A percentile compares a stretch with the other conserved stretches of the same genome.
Evolutionary conservation across 108 stramenopile species (phyloP).

Genomic region (Cyclotella distinguenda): DNA sequence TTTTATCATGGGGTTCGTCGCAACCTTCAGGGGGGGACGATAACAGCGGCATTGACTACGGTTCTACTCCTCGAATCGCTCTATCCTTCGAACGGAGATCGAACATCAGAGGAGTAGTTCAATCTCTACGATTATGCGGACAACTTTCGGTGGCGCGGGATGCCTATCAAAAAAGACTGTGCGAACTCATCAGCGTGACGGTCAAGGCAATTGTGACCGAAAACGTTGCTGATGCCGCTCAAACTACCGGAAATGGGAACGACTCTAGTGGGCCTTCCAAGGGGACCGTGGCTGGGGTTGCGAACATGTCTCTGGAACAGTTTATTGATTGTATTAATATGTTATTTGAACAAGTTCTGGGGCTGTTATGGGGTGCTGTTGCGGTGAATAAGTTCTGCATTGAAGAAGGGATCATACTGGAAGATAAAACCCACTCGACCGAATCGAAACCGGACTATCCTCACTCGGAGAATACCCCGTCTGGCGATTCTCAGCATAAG

Average conservation of each 20-base stretch:
- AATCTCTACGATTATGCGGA: constrained; percentile 52
- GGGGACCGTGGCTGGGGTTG: constrained; percentile 57
- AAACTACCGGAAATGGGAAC: constrained; percentile 12
- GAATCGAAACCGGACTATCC: constrained; percentile 2
- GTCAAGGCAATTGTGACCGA: constrained; percentile 88
- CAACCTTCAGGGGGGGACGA: constrained; percentile 12
- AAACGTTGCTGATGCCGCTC: constrained; percentile 64
- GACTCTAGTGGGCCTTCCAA: constrained; percentile 10
- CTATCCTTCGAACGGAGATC: constrained; percentile 31
- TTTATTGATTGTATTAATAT: constrained; percentile 85
- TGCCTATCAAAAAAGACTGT: constrained; percentile 63
- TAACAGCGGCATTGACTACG: constrained; percentile 26
- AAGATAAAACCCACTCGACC: constrained; percentile 15
- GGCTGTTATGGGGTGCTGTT: constrained; percentile 60
- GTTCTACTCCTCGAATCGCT: constrained; percentile 33
- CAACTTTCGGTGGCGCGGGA: constrained; percentile 37
- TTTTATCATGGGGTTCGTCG: constrained; percentile 68
- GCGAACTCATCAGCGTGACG: constrained; percentile 81
- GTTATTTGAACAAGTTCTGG: constrained; percentile 82
- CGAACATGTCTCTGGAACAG: constrained; percentile 73
- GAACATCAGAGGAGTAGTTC: constrained; percentile 52
- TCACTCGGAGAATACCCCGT: constrained; percentile 3
- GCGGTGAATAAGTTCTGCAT: constrained; percentile 62
- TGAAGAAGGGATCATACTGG: constrained; percentile 52
- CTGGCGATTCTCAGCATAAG: constrained; percentile 27